phyloP scores from a whole-genome alignment of 2,329 filamentous ascomycete species.

The Scopulariopsis brevicaulis region DNA sequence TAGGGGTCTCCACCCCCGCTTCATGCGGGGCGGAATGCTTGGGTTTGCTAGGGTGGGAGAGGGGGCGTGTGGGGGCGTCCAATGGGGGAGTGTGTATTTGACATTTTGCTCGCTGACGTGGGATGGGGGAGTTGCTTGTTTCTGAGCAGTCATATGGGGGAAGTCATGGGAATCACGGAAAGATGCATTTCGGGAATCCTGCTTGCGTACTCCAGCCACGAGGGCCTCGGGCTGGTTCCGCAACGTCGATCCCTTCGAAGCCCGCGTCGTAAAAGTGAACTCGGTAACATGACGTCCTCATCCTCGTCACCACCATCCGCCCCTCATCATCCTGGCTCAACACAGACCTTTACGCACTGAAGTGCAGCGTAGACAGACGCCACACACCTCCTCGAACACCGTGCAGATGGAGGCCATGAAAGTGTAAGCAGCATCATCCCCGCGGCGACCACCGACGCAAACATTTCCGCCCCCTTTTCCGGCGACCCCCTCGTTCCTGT shows the following conservation, averaged over 20 bases:
- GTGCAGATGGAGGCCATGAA: background rate
- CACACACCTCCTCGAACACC: background rate
- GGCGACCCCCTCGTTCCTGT: background rate
- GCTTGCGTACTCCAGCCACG: background rate
- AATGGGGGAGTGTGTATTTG: background rate
- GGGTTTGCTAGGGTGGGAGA: background rate
- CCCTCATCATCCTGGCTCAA: no score
- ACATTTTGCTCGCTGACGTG: background rate
- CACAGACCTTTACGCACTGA: no score
- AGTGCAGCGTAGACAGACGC: background rate
- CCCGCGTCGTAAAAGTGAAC: no score
- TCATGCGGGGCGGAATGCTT: background rate
- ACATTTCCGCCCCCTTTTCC: background rate
- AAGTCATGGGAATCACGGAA: background rate
- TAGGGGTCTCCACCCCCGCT: background rate
- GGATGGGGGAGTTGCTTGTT: background rate
- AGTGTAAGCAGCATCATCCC: background rate
- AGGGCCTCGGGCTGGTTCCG: background rate
- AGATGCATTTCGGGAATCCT: background rate
- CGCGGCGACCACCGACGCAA: background rate
- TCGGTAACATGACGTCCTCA: no score
- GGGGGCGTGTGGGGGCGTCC: background rate
- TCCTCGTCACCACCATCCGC: no score
- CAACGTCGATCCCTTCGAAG: no score
- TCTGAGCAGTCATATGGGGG: background rate